Conservation (phyloP, 352 stramenopile species). For the Globisporangium paddicum region DNA sequence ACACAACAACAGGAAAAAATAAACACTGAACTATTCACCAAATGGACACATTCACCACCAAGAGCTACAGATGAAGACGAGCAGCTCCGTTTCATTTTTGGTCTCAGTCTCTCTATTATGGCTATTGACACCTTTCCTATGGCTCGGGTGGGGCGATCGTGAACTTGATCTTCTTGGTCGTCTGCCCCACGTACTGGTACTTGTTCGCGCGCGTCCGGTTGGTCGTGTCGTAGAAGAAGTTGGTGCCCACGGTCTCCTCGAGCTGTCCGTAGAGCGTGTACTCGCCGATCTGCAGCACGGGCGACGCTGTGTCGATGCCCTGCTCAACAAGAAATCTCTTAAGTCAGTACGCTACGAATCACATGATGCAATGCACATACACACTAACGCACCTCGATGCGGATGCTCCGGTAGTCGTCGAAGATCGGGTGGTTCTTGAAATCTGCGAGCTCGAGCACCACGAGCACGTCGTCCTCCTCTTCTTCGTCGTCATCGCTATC, state of each 20-base stretch:
- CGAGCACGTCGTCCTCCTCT: conserved; percentile 61
- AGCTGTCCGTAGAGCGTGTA: conserved; percentile 63
- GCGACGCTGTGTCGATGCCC: conserved; percentile 65
- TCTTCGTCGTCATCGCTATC: conserved; percentile 24
- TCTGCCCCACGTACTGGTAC: conserved; percentile 64
- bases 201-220: conserved; percentile 29
- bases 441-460: conserved; percentile 71
- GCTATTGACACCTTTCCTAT: conserved; percentile 6
- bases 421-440: conserved; percentile 82
- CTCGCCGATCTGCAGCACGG: conserved; percentile 64
- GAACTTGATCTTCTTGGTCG: conserved; percentile 77
- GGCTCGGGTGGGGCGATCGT: conserved; percentile 68
- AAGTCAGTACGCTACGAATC: background rate
- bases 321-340: conserved; percentile 10
- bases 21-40: conserved; percentile 6
- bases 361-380: background rate
- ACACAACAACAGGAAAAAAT: background rate
- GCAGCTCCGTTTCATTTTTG: background rate
- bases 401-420: conserved; percentile 57
- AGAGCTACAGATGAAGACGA: background rate
- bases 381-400: conserved; percentile 42
- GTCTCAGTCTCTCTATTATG: background rate
- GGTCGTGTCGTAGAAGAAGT: conserved; percentile 74
- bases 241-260: conserved; percentile 75
- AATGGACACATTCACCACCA: background rate